Evolutionary conservation across 2,329 filamentous ascomycete genomes (phyloP).

Genomic region (Amphichorda felina): DNA sequence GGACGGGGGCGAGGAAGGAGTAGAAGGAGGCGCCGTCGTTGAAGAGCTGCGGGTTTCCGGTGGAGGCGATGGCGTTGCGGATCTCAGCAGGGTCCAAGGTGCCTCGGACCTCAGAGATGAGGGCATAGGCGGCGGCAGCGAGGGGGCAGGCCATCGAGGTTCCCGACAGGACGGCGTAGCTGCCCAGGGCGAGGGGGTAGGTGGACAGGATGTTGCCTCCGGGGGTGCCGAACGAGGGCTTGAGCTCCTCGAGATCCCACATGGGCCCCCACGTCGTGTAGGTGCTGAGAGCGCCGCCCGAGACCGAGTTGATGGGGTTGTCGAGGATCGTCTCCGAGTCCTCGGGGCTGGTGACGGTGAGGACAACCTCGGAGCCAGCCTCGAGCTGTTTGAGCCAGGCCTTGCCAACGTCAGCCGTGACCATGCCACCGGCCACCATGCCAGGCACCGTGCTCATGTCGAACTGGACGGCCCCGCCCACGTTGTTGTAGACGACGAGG

Average conservation of each 20-base stretch:
- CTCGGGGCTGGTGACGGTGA: conserved; percentile 29
- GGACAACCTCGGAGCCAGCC: conserved; percentile 26
- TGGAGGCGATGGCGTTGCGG: conserved; percentile 35
- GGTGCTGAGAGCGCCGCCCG: conserved; percentile 37
- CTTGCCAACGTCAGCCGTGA: conserved; percentile 26
- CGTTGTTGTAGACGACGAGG: conserved; percentile 50
- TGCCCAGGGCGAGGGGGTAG: conserved; percentile 30
- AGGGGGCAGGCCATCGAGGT: conserved; percentile 51
- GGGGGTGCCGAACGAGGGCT: conserved; percentile 42
- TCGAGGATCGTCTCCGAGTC: conserved; percentile 22
- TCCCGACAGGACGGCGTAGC: conserved; percentile 40
- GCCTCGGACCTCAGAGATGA: conserved; percentile 39
- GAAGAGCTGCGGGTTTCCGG: conserved; percentile 35
- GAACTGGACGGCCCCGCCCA: conserved; percentile 5
- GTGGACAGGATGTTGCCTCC: conserved; percentile 48
- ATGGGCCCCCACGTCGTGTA: conserved; percentile 51
- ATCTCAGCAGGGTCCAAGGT: conserved; percentile 36
- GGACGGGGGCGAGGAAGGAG: conserved; percentile 36
- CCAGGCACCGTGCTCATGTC: conserved; percentile 16
- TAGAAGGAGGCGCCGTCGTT: conserved; percentile 26
- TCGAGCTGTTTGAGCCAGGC: conserved; percentile 30
- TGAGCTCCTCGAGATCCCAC: conserved; percentile 43
- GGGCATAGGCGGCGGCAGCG: conserved; percentile 39
- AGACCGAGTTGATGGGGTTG: conserved; percentile 23
- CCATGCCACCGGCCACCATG: conserved; percentile 27